Evolutionary conservation across 2,329 filamentous ascomycete species (phyloP).

Genomic region (Drechslerella coelobrocha): DNA sequence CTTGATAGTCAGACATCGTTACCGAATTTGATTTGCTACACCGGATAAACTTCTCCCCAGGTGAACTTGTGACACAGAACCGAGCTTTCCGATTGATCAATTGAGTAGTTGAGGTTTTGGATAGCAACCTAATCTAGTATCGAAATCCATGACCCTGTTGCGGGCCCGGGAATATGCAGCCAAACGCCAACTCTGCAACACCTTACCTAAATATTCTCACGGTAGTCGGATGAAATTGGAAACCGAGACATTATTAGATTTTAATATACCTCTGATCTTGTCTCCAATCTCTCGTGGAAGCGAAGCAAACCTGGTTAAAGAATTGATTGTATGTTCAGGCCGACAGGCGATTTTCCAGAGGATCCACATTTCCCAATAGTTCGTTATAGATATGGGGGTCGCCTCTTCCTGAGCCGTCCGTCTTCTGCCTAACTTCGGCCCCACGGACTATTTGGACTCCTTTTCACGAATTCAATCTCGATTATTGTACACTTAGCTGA

Average conservation of each 20-base stretch:
- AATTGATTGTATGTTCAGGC: conserved; percentile 24
- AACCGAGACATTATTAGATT: conserved; percentile 21
- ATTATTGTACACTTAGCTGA: neutral
- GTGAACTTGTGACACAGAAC: conserved; percentile 37
- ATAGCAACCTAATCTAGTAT: conserved; percentile 10
- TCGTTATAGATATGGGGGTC: conserved; percentile 41
- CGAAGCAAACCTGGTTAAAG: conserved; percentile 28
- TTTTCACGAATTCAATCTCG: neutral
- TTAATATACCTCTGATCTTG: neutral
- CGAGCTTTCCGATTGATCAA: conserved; percentile 24
- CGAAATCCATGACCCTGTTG: conserved; percentile 4
- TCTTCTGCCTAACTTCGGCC: conserved; percentile 17
- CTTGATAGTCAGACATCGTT: conserved; percentile 9
- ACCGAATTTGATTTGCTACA: conserved; percentile 35
- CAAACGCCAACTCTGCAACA: conserved; percentile 34
- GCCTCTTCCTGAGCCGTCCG: conserved; percentile 14
- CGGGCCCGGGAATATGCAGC: neutral
- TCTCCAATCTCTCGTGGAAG: conserved; percentile 22
- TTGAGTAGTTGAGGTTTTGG: conserved; percentile 33
- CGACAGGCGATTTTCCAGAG: conserved; percentile 35
- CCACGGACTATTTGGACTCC: neutral
- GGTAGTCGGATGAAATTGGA: neutral
- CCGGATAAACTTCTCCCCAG: conserved; percentile 46
- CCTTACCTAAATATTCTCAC: conserved; percentile 11
- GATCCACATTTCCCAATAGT: conserved; percentile 32